A percentile compares a stretch with the other conserved stretches of the same genome.
Conservation (phyloP, 371 early-diverging fungal genomes). For the Rhizopus arrhizus region DNA sequence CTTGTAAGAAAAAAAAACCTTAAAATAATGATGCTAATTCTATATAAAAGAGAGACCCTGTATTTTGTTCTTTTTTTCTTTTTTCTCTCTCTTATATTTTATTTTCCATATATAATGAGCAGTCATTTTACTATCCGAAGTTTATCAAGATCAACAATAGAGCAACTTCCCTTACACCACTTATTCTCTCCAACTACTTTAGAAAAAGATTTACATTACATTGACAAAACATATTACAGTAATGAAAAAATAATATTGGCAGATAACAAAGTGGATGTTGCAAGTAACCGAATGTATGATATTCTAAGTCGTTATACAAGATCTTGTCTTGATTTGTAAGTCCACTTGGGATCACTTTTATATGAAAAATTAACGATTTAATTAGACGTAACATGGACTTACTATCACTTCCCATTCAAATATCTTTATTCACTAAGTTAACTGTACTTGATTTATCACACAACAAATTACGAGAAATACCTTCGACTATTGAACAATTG, state of each 20-base stretch:
- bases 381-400: conserved; percentile 37
- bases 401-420: conserved; percentile 33
- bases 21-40: conserved; percentile 1
- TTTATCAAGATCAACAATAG: conserved; percentile 10
- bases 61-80: conserved; percentile 1
- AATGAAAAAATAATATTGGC: background rate
- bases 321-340: conserved; percentile 8
- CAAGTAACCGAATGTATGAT: conserved; percentile 1
- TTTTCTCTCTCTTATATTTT: background rate
- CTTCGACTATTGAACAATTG: conserved; percentile 32
- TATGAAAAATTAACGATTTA: background rate
- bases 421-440: conserved; percentile 33
- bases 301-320: background rate
- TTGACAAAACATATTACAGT: conserved; percentile 49
- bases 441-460: conserved; percentile 48
- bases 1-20: conserved; percentile 7
- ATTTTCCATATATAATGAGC: conserved; percentile 24
- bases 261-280: background rate
- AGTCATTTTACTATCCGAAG: conserved; percentile 21
- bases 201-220: conserved; percentile 39
- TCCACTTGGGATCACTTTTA: background rate
- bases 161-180: conserved; percentile 31
- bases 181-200: conserved; percentile 44
- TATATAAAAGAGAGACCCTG: conserved; percentile 2
- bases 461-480: conserved; percentile 41